Base-by-base conservation (phyloP, 345 rosid genomes). In the Moringa oleifera region DNA sequence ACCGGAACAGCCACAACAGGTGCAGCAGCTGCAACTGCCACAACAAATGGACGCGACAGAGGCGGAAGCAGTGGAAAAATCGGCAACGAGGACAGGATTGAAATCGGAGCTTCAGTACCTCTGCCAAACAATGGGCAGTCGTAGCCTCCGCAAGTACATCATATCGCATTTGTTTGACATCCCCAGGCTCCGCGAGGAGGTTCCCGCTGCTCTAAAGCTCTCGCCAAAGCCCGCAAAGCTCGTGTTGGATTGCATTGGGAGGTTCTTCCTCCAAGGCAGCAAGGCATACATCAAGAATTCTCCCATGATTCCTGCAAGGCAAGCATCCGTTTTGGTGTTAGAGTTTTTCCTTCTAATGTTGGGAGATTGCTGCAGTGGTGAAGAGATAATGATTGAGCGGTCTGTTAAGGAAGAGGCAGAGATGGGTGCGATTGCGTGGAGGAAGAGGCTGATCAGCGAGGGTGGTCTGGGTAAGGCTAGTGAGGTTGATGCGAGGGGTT, bases 241-340 rank as follows among this genome's bases (percentile, higher is more conserved):
- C 56, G 93, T 86, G 55, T 60, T 88, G 63, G 96, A 91, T 2
- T 83, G 86, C 69, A 65, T 91, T 10, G 93, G 96, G 28, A 64
- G 84, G 71, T 86, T 87, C 69, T 84, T 73, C 57, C 46, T 80
- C 19, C 86, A 83, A 68, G 96, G 93, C 0, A 78, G 64, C 55
- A 80, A 71, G 61, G 89, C 96, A 0, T 86, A 73, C 37, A 17
- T 71, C 13, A 73, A 77, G 51, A 59, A 75, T 20, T 81, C 85
- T 11, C 86, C 74, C 2, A 73, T 81, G 86, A 54, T 67, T 61
- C 16, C 75, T 15, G 80, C 81, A 0, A 79, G 97, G 53, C 68
- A 69, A 22, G 89, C 86, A 20, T 80, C 82, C 25, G 75, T 84
- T 68, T 68, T 88, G 24, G 60, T 72, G 12, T 69, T 91, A 59